Evolutionary conservation across 1,284 basidiomycete species (phyloP), one percentile per base, ranked within the genome.

Genomic region (Sanghuangporus baumii): DNA sequence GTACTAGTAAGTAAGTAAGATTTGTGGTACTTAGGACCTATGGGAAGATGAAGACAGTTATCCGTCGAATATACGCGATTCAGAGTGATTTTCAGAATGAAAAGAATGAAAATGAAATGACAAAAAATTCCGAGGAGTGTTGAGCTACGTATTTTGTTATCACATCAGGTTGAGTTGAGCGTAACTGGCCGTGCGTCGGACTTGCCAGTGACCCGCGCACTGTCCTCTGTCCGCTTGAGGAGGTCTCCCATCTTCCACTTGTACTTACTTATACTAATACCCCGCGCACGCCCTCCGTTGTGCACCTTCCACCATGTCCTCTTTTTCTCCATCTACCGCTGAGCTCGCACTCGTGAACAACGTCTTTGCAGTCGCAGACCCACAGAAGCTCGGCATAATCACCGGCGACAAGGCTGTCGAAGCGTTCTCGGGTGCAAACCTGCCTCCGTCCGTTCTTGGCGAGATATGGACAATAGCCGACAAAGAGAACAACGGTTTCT

Each of bases 391-490:
- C 59, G 92, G 91, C 23, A 83, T 93, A 65, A 78, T 96, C 71
- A 91, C 90, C 18, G 93, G 93, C 69, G 90, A 93, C 65, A 86
- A 89, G 68, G 94, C 93, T 46, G 87, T 95, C 72, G 85, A 84
- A 71, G 78, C 94, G 61, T 91, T 96, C 69, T 80, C 84, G 64
- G 88, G 91, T 60, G 88, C 93, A 52, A 89, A 89, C 69, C 83
- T 96, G 61, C 76, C 85, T 36, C 86, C 92, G 7, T 77, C 81
- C n/a, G 81, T 84, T 40, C 87, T 99, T 63, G 94, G 95, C 48
- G 91, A 97, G 78, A 89, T 99, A 69, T 99, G 97, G 96, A 84
- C 81, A 60, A 77, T 98, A 65, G 89, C 95, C 47, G 97, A 99
- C 78, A 88, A 90, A 57, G 89, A 94, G 52, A 95, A 97, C 79